These are phyloP conservation scores for Lactarius hatsudake DNA, from an alignment of 768 basidiomycete species.

Conservation along the genomic window DNA sequence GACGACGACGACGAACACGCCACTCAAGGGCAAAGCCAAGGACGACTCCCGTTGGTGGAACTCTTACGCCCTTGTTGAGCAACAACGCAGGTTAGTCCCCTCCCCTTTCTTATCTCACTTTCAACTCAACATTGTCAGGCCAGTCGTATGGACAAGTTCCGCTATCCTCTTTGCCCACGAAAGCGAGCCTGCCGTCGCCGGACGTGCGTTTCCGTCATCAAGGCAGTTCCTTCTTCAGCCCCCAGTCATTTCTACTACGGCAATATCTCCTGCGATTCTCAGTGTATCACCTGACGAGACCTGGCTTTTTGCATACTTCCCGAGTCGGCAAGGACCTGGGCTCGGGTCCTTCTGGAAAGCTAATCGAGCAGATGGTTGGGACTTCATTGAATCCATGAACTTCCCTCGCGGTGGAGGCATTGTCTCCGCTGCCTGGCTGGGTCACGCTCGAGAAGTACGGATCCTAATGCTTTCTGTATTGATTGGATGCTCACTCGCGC, in stretches of 20 bases:
- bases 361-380: slow-evolving; percentile 60
- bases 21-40: slow-evolving; percentile 22
- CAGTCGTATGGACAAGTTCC: slow-evolving; percentile 66
- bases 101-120: not conserved
- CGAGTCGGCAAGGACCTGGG: slow-evolving; percentile 54
- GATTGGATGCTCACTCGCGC: not conserved
- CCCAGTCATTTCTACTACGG: slow-evolving; percentile 47
- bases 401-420: slow-evolving; percentile 53
- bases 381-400: slow-evolving; percentile 53
- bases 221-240: slow-evolving; percentile 60
- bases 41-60: slow-evolving; percentile 23
- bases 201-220: slow-evolving; percentile 66
- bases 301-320: slow-evolving; percentile 76
- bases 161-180: slow-evolving; percentile 69
- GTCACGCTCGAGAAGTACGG: slow-evolving; percentile 55
- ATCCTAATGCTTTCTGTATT: not conserved
- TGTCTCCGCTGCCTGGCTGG: slow-evolving; percentile 63
- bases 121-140: slow-evolving; percentile 40
- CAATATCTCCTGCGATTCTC: slow-evolving; percentile 53
- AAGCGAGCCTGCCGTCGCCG: slow-evolving; percentile 55
- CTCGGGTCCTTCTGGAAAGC: slow-evolving; percentile 67
- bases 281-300: slow-evolving; percentile 55
- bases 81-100: slow-evolving; percentile 11
- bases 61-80: slow-evolving; percentile 20
- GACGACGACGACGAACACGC: slow-evolving; percentile 11